Conservation (phyloP, 176 grass and related monocot genomes). For the Guadua angustifolia region DNA sequence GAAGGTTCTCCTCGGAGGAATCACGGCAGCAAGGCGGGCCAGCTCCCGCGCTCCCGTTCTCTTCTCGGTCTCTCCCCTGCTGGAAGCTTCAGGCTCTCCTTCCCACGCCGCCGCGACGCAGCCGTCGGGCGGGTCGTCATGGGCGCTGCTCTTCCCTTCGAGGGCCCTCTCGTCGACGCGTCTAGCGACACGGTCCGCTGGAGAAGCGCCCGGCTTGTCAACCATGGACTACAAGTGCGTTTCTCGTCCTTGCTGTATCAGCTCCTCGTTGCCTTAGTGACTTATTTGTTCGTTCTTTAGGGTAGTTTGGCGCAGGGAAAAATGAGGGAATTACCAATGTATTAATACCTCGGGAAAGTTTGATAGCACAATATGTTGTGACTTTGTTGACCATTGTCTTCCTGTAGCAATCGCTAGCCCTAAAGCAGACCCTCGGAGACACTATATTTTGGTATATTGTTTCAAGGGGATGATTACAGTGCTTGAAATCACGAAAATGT, state of each 20-base stretch:
- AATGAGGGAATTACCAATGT: background rate
- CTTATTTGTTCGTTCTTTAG: background rate
- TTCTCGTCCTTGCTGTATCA: background rate
- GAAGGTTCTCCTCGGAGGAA: conserved; percentile 20
- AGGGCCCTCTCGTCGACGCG: conserved; percentile 61
- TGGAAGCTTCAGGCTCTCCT: conserved; percentile 39
- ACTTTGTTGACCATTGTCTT: background rate
- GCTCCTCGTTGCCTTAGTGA: background rate
- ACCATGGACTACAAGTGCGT: conserved; percentile 58
- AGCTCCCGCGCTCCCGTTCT: conserved; percentile 8
- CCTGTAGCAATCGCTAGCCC: too few species aligned
- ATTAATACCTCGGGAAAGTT: background rate
- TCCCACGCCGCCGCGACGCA: conserved; percentile 12
- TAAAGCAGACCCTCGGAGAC: background rate
- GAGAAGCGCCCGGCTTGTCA: conserved; percentile 44
- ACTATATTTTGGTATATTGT: background rate
- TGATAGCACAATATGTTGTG: background rate
- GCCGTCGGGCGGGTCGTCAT: background rate
- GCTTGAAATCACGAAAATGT: background rate
- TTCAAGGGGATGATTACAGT: background rate
- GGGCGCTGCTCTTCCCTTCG: conserved; percentile 2
- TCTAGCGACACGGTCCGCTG: background rate
- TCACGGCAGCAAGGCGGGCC: conserved; percentile 5
- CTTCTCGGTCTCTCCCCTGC: conserved; percentile 3
- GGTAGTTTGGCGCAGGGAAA: background rate